Percentiles rank a stretch among this genome's conserved stretches.
Evolutionary conservation across 805 yeast genomes (phyloP).

Genomic region (Ogataea trehalophila): DNA sequence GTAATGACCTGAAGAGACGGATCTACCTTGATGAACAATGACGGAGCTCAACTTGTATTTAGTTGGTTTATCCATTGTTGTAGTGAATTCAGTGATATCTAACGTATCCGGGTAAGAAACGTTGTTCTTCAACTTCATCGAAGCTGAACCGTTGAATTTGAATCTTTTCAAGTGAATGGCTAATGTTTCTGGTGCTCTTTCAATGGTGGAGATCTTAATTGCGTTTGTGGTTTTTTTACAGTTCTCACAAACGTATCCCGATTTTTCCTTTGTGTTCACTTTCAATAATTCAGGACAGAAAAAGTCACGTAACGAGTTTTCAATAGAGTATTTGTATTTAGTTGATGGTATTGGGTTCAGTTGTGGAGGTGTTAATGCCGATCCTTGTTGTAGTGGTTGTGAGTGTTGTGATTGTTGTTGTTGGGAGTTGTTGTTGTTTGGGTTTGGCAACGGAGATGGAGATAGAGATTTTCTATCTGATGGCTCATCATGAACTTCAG

Average conservation of each 20-base stretch:
- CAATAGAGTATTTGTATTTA: slow-evolving; percentile 63
- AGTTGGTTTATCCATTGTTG: slow-evolving; percentile 40
- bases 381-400: slow-evolving; percentile 1
- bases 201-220: slow-evolving; percentile 65
- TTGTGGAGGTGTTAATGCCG: slow-evolving; percentile 1
- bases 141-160: slow-evolving; percentile 71
- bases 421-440: slow-evolving; percentile 2
- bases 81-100: slow-evolving; percentile 63
- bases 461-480: slow-evolving; percentile 4
- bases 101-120: slow-evolving; percentile 75
- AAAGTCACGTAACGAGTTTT: slow-evolving; percentile 71
- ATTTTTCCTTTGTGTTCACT: slow-evolving; percentile 58
- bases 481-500: slow-evolving; percentile 11
- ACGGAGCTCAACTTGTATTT: slow-evolving; percentile 74
- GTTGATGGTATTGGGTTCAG: slow-evolving; percentile 4
- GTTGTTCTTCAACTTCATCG: slow-evolving; percentile 83
- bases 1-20: slow-evolving; percentile 90
- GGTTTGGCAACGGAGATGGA: slow-evolving; percentile 1
- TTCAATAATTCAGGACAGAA: slow-evolving; percentile 78
- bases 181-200: slow-evolving; percentile 82
- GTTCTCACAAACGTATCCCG: slow-evolving; percentile 83
- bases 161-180: slow-evolving; percentile 86
- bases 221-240: slow-evolving; percentile 79
- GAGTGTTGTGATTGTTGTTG: slow-evolving; percentile 3
- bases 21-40: slow-evolving; percentile 91